Conservation (phyloP, 2,329 filamentous ascomycete species). For the Botrytis paeoniae region DNA sequence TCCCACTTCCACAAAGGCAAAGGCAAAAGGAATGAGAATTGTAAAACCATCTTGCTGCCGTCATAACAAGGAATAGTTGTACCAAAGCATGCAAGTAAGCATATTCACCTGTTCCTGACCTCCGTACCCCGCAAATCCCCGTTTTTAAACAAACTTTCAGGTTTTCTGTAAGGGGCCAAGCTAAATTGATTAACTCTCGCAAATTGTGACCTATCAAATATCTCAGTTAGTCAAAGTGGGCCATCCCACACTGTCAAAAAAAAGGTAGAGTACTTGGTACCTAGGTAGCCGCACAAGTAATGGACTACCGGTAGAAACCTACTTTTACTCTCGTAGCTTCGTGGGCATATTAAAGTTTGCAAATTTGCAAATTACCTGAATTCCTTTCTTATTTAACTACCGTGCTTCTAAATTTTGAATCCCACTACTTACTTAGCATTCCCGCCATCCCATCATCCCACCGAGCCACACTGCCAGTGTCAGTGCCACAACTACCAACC, state of each 20-base stretch:
- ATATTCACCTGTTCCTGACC: not conserved
- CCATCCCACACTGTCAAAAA: not conserved
- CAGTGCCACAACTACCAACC: not conserved
- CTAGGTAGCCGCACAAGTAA: not conserved
- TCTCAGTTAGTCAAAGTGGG: not conserved
- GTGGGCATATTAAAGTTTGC: not conserved
- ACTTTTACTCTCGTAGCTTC: too few relatives aligned
- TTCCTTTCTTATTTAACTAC: not conserved
- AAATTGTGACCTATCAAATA: not conserved
- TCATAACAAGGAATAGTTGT: slow-evolving; percentile 6
- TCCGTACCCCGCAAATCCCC: slow-evolving; percentile 2
- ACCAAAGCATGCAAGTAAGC: slow-evolving; percentile 1
- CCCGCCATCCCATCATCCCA: too few relatives aligned
- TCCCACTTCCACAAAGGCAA: not conserved
- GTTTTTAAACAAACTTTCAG: not conserved
- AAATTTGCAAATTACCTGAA: not conserved
- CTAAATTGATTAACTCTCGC: not conserved
- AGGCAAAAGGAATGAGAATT: not conserved
- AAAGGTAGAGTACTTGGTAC: not conserved
- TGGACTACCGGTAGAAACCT: not conserved
- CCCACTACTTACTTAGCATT: not conserved
- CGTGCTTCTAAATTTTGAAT: not conserved
- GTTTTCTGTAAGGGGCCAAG: slow-evolving; percentile 15
- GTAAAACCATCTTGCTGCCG: not conserved
- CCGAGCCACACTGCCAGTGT: not conserved